phyloP scores from a whole-genome alignment of 257 asterid species.

The Solanum sejunctum region DNA sequence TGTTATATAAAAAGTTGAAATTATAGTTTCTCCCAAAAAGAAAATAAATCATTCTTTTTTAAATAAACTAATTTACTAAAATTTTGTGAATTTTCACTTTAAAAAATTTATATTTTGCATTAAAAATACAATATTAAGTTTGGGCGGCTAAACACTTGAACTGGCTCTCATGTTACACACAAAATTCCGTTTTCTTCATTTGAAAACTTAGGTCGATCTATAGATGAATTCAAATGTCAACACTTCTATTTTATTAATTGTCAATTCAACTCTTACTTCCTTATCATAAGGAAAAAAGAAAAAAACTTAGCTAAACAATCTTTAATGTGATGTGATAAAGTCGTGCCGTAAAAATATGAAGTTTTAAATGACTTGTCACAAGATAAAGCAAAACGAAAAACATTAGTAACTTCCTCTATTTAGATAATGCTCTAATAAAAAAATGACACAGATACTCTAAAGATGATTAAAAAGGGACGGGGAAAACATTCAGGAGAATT shows the following conservation, averaged over 20 bases:
- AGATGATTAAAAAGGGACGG: too few relatives aligned
- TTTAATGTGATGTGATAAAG: not conserved
- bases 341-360: not conserved
- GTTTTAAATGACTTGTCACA: not conserved
- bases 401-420: not conserved
- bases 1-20: too few relatives aligned
- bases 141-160: not conserved
- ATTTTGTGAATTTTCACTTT: not conserved
- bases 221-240: not conserved
- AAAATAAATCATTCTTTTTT: too few relatives aligned
- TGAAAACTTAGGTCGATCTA: not conserved
- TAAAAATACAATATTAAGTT: not conserved
- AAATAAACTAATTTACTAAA: not conserved
- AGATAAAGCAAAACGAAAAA: too few relatives aligned
- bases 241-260: not conserved
- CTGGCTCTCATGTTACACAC: not conserved
- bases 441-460: not conserved
- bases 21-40: too few relatives aligned
- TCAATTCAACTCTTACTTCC: not conserved
- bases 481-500: not conserved
- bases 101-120: not conserved
- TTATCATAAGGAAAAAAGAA: not conserved
- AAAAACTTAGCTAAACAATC: not conserved
- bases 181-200: not conserved
- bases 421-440: not conserved